phyloP scores from a whole-genome alignment of 768 basidiomycete genomes.

The Boletus reticuloceps region DNA sequence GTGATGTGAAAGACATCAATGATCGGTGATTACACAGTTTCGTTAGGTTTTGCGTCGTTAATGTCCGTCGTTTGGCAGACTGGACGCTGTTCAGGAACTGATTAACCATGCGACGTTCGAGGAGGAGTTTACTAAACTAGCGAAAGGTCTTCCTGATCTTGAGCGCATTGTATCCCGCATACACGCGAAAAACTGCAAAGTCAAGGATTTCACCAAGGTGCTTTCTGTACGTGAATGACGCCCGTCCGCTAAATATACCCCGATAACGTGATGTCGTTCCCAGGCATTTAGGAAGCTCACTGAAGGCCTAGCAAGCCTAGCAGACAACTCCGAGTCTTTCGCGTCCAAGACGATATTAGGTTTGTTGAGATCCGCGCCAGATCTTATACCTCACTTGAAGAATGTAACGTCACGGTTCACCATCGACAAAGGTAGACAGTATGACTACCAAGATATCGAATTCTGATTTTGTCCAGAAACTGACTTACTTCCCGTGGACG shows the following conservation, averaged over 20 bases:
- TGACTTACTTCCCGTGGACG: conserved; percentile 75
- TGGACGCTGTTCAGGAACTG: conserved; percentile 93
- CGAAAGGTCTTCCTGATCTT: conserved; percentile 84
- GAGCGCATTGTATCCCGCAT: conserved; percentile 94
- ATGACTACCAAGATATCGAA: conserved; percentile 6
- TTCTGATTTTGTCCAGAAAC: conserved; percentile 42
- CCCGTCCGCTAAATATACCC: neutral
- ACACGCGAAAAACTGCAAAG: conserved; percentile 87
- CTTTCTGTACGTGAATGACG: conserved; percentile 51
- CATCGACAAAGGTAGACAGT: conserved; percentile 52
- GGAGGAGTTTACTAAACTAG: conserved; percentile 67
- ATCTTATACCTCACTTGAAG: conserved; percentile 67
- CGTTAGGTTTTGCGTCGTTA: conserved; percentile 10
- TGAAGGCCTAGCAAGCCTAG: conserved; percentile 60
- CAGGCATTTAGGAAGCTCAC: conserved; percentile 78
- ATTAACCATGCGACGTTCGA: conserved; percentile 78
- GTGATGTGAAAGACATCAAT: conserved; percentile 81
- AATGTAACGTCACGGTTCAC: conserved; percentile 69
- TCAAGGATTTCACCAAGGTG: conserved; percentile 85
- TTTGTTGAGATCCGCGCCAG: conserved; percentile 77
- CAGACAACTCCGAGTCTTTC: conserved; percentile 68
- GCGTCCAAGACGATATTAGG: conserved; percentile 72
- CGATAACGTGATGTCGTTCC: conserved; percentile 3
- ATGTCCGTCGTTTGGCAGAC: conserved; percentile 42
- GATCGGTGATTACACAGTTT: conserved; percentile 55